Evolutionary conservation across 2,329 filamentous ascomycete species (phyloP), one percentile per base, ranked within the genome.

Genomic region (Fusarium redolens): DNA sequence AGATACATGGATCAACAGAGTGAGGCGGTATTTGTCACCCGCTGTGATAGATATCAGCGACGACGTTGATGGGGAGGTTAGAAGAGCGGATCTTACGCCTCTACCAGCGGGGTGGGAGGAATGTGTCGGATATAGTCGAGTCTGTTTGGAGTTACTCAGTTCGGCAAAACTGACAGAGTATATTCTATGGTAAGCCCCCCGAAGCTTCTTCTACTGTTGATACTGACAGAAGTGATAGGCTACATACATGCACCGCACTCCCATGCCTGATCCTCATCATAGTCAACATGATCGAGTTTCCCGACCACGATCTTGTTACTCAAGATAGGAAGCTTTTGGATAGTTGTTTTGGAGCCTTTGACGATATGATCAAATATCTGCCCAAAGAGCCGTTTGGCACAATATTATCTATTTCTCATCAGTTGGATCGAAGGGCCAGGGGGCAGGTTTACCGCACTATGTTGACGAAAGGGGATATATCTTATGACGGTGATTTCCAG

Each of bases 271-370:
- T 74, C 17, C 55, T 77, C 17, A 44, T 77, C 1, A 54, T 74
- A 17, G 59, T 76, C 31, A 77, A 76, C 18, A 73, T 75, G 43
- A 71, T 76, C 4, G 74, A 76, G 37, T 72, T 65, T 44, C 74
- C 74, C 7, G 63, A 58, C 25, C 62, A 72, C 7, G 41, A 31
- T 12, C 30, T 51, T 3, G 51, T 66, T 3, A 7, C 28, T 1
- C 38, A 57, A 0, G 72, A 76, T 9, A 55, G 59, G 20, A 30
- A 51, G 17, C 35, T 75, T 3, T 31, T 76, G 9, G 70, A 75
- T 6, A 18, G 18, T 2, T 66, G 61, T 7, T 61, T 62, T 18
- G 18, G 18, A 1, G n/a, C 47, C 2, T 75, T 75, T 11, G 33
- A 56, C 5, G 20, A 30, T 4, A 22, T 68, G 47, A 35, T 17